A percentile compares a stretch with the other conserved stretches of the same genome.
phyloP scores from a whole-genome alignment of 331 rosid species.

The Stylosanthes scabra region DNA sequence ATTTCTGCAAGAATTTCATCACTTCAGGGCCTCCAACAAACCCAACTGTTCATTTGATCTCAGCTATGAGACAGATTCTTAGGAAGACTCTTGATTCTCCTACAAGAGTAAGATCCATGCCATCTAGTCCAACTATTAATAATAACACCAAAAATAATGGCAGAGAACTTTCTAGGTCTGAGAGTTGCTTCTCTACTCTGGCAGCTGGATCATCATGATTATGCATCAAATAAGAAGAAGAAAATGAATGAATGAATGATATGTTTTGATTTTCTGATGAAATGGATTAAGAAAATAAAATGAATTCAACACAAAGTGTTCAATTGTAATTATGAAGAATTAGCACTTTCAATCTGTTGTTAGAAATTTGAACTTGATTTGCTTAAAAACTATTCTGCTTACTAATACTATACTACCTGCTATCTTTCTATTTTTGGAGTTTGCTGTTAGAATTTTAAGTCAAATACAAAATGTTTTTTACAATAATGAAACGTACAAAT shows the following conservation, averaged over 20 bases:
- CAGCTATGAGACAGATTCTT: conserved; percentile 92
- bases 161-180: conserved; percentile 65
- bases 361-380: conserved; percentile 41
- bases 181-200: conserved; percentile 72
- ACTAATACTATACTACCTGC: conserved; percentile 10
- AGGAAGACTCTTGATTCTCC: conserved; percentile 84
- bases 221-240: conserved; percentile 15
- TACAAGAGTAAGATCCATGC: conserved; percentile 73
- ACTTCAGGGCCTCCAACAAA: conserved; percentile 74
- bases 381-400: conserved; percentile 29
- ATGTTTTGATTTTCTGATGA: conserved; percentile 29
- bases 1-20: conserved; percentile 76
- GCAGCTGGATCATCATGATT: conserved; percentile 59
- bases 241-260: not conserved
- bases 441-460: conserved; percentile 30
- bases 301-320: conserved; percentile 34
- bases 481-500: no score
- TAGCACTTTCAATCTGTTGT: conserved; percentile 40
- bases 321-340: conserved; percentile 47
- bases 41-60: conserved; percentile 77
- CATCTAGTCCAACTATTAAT: conserved; percentile 65
- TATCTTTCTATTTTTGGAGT: conserved; percentile 19
- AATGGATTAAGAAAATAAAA: conserved; percentile 31
- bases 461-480: not conserved
- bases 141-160: conserved; percentile 34